Evolutionary conservation across 345 rosid genomes (phyloP), one percentile per base, ranked within the genome.

Genomic region (Noccaea bulbosa): DNA sequence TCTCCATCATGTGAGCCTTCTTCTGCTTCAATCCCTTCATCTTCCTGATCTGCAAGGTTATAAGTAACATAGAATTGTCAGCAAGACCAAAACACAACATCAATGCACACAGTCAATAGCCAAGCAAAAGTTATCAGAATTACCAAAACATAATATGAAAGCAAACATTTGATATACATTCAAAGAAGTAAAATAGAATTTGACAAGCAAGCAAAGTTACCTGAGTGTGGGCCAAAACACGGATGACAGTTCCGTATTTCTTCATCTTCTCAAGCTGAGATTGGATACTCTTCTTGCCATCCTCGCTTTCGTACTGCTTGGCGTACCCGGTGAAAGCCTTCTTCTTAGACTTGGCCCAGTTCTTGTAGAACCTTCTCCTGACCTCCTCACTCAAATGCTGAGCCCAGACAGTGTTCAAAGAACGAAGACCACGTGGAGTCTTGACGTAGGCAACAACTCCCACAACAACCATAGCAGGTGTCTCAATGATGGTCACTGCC

Each of bases 11-110:
- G 73, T 90, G 97, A 0, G 97, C 94, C 24, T 90, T 90, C 90
- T 90, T 90, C 82, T 90, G 97, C 77, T 88, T 90, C 85, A 90
- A 68, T 41, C 97, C 97, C 71, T 86, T 90, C 94, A 90, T 85
- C 67, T 88, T 90, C 81, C 94, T 86, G 51, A 90, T 88, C 93
- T 89, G 83, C 5, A 68, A 68, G 5, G 22, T 22, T 46, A 54
- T 6, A 40, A 1, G 1, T 7, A 4, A 1, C 43, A 56, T 15
- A 32, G 1, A 34, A 33, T 1, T 57, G n/a, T 61, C 41, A 49
- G 14, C 7, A 17, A 24, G 2, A 58, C 30, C 6, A 1, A 0
- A 7, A 16, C 9, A 8, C 11, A 70, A 24, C 14, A 10, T 5
- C 5, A n/a, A 38, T 4, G 6, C 11, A 44, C 6, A 33, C 73